Evolutionary conservation across 306 rosid genomes (phyloP), one percentile per base, ranked within the genome.

Genomic region (Begonia fuchsioides): DNA sequence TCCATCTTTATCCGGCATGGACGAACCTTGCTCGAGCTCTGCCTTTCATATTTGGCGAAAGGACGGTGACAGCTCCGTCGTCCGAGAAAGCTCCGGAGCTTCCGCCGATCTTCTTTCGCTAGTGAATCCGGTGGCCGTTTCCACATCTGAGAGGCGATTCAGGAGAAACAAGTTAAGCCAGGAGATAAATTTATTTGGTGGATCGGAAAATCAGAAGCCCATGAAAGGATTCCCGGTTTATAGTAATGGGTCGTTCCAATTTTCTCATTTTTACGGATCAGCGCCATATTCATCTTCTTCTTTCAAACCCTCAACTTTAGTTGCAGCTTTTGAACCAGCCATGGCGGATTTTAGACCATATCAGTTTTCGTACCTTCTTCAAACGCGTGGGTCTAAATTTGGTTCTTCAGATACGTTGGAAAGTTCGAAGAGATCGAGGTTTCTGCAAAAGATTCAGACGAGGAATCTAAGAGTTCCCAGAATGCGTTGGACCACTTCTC

Each of bases 401-500:
- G 72, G 58, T 46, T 53, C 17, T 63, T 55, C 74, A 12, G 82
- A 86, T 32, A 63, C 71, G 35, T 52, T 72, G 26, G 47, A 76
- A 11, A 75, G 51, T 50, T 75, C 78, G 19, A 43, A 56, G 53
- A 77, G 86, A 64, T 60, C 92, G 15, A 79, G 76, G 60, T 59
- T 64, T 13, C 46, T 77, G 38, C 62, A 87, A 15, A 80, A 71
- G 56, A 50, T 64, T 38, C 75, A 68, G 50, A 70, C 46, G 72
- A 72, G 88, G 69, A 87, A 61, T 63, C 64, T 63, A 68, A 87
- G 96, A 58, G 96, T 94, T 9, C 96, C 96, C 7, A 78, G 96
- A 68, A 87, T 87, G 96, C 74, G 94, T 4, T 87, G 96, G 96
- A 87, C 96, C 39, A 76, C 71, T 39, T 80, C 96, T 55, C 96